A percentile compares a stretch with the other conserved stretches of the same genome.
Conservation (phyloP, 768 basidiomycete species). For the Amyloporia xantha region DNA sequence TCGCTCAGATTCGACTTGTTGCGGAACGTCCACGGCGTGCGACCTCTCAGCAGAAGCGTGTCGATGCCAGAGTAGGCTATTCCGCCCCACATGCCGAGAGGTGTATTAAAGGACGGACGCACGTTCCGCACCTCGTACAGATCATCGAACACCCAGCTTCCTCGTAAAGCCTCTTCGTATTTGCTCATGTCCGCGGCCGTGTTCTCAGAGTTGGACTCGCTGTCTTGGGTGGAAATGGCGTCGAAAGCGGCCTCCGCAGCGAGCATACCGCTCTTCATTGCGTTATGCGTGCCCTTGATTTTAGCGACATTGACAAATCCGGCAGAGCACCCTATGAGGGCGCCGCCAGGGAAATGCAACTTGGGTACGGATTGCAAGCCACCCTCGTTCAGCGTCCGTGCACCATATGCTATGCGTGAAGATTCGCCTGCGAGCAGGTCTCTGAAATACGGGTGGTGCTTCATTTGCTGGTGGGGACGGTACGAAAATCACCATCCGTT, state of each 20-base stretch:
- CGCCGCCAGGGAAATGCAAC: conserved; percentile 87
- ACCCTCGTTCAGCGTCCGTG: conserved; percentile 86
- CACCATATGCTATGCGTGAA: conserved; percentile 86
- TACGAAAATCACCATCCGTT: background rate
- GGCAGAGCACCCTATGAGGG: conserved; percentile 90
- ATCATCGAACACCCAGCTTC: conserved; percentile 83
- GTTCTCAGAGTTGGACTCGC: conserved; percentile 11
- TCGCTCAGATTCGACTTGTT: conserved; percentile 52
- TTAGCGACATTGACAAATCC: conserved; percentile 96
- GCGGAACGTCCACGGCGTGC: conserved; percentile 88
- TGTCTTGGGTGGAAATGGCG: conserved; percentile 36
- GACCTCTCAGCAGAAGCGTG: conserved; percentile 74
- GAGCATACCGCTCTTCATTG: conserved; percentile 98
- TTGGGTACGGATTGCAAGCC: conserved; percentile 88
- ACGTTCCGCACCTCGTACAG: conserved; percentile 88
- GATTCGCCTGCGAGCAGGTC: conserved; percentile 67
- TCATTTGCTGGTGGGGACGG: conserved; percentile 60
- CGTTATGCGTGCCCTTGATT: conserved; percentile 98
- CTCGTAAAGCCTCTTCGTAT: conserved; percentile 64
- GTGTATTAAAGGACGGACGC: conserved; percentile 79
- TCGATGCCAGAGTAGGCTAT: conserved; percentile 87
- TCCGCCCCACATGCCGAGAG: conserved; percentile 80
- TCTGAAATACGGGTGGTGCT: conserved; percentile 91
- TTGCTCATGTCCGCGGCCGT: conserved; percentile 53
- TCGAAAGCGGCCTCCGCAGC: conserved; percentile 86